Conservation (phyloP, 345 rosid genomes). For the Citrus maxima region DNA sequence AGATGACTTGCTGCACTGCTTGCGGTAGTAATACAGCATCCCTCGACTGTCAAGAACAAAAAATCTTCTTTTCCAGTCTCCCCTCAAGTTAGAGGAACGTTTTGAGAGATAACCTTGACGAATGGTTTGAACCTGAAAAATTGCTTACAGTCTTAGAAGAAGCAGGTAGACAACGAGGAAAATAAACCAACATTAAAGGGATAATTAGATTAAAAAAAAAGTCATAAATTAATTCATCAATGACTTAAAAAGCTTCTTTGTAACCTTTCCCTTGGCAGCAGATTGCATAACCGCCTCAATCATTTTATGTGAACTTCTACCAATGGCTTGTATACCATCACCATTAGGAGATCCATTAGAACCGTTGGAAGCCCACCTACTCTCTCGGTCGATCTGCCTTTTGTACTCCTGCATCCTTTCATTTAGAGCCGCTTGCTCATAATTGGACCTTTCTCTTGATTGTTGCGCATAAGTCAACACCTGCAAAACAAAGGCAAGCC, state of each 20-base stretch:
- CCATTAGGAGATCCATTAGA: constrained; percentile 94
- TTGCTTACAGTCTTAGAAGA: constrained; percentile 3
- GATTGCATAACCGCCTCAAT: constrained; percentile 99
- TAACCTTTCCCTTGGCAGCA: constrained; percentile 95
- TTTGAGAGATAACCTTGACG: constrained; percentile 99
- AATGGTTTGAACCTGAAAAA: constrained; percentile 87
- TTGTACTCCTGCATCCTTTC: constrained; percentile 97
- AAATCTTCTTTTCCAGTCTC: constrained; percentile 99
- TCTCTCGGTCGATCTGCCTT: constrained; percentile 95
- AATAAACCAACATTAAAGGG: constrained; percentile 1
- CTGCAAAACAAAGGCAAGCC: constrained; percentile 34
- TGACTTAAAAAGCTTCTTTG: constrained; percentile 12
- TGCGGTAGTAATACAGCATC: constrained; percentile 94
- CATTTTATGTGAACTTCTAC: constrained; percentile 99
- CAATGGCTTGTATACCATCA: constrained; percentile 91
- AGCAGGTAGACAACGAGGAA: neutral
- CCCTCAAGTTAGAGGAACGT: constrained; percentile 93
- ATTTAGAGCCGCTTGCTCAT: constrained; percentile 90
- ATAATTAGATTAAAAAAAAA: neutral
- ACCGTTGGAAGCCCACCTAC: constrained; percentile 78
- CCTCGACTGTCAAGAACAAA: constrained; percentile 99
- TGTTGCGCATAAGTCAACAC: constrained; percentile 96
- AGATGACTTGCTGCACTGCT: constrained; percentile 83
- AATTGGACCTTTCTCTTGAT: constrained; percentile 93
- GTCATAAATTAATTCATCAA: neutral